Evolutionary conservation across 1,284 basidiomycete genomes (phyloP).

Genomic region (Nidula niveotomentosa): DNA sequence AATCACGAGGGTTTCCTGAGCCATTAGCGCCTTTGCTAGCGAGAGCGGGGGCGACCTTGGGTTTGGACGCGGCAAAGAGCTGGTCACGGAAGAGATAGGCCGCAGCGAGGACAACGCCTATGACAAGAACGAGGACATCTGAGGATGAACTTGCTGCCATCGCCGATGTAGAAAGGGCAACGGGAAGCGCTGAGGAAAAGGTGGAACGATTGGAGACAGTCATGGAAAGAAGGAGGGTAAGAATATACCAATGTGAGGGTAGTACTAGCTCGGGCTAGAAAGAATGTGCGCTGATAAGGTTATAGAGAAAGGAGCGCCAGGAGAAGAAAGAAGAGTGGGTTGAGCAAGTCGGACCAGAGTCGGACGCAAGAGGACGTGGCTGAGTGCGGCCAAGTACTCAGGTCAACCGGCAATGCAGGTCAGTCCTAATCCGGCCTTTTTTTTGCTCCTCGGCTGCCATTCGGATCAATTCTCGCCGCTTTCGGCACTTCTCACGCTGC

Average conservation of each 20-base stretch:
- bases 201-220: constrained; percentile 31
- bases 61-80: constrained; percentile 62
- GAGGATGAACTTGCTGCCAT: constrained; percentile 56
- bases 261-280: constrained; percentile 23
- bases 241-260: constrained; percentile 18
- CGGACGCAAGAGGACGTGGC: not conserved
- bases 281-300: not conserved
- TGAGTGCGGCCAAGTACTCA: too few species aligned
- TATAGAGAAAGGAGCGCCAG: not conserved
- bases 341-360: not conserved
- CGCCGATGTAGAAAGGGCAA: constrained; percentile 28
- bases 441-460: too few species aligned
- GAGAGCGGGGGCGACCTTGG: constrained; percentile 48
- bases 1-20: constrained; percentile 83
- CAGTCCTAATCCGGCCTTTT: too few species aligned
- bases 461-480: too few species aligned
- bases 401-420: too few species aligned
- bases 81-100: constrained; percentile 80
- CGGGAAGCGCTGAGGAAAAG: constrained; percentile 33
- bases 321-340: not conserved
- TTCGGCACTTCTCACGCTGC: too few species aligned
- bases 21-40: constrained; percentile 54
- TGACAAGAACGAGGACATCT: constrained; percentile 66
- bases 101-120: constrained; percentile 72
- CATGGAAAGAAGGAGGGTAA: constrained; percentile 21